phyloP scores from a whole-genome alignment of 345 rosid species.

The Salix caprea region DNA sequence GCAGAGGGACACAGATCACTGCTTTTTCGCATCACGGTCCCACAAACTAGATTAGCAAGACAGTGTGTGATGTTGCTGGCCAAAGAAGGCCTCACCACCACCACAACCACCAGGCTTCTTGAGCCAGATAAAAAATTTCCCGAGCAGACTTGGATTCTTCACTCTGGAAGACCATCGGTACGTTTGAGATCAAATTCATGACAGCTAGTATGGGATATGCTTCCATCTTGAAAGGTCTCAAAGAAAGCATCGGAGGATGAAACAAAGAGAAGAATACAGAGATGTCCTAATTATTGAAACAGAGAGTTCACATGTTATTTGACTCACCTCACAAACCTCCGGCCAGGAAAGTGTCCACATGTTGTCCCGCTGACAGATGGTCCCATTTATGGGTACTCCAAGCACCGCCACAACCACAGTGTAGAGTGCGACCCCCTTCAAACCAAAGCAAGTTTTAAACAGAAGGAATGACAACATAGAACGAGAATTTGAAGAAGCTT shows the following conservation, averaged over 20 bases:
- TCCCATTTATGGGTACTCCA: slow-evolving; percentile 15
- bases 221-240: neutral
- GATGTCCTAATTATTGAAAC: slow-evolving; percentile 7
- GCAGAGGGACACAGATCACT: no score
- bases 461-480: neutral
- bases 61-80: neutral
- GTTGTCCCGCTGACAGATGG: slow-evolving; percentile 16
- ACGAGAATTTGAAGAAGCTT: neutral
- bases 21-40: slow-evolving; percentile 3
- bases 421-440: neutral
- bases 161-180: neutral
- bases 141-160: neutral
- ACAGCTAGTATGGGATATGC: neutral
- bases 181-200: neutral
- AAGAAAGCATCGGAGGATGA: neutral
- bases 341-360: slow-evolving; percentile 15
- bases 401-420: slow-evolving; percentile 1
- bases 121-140: neutral
- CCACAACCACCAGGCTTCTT: neutral
- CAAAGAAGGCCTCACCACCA: neutral
- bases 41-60: slow-evolving; percentile 4
- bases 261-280: slow-evolving; percentile 18
- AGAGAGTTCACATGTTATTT: slow-evolving; percentile 13
- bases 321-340: slow-evolving; percentile 3
- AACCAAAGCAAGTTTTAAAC: slow-evolving; percentile 13